Conservation (phyloP, 106 monocot species). For the Dioscorea alata region DNA sequence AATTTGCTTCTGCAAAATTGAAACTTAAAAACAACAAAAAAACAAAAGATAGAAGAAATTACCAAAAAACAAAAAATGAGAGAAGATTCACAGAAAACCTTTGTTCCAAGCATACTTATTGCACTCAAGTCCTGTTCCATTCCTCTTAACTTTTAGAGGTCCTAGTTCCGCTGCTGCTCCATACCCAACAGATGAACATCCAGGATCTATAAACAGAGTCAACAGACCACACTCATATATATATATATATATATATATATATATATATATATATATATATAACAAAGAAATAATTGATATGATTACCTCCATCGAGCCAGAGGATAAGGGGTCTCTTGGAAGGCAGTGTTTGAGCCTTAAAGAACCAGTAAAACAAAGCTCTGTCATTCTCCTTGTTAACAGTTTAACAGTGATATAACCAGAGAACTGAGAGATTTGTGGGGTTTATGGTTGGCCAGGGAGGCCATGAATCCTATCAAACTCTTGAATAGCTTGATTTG, state of each 20-base stretch:
- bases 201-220: slow-evolving; percentile 72
- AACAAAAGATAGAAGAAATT: background rate
- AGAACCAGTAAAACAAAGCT: slow-evolving; percentile 93
- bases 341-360: slow-evolving; percentile 57
- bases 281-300: background rate
- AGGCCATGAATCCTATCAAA: slow-evolving; percentile 43
- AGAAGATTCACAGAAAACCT: slow-evolving; percentile 20
- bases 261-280: too few relatives aligned
- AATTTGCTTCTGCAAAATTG: slow-evolving; percentile 57
- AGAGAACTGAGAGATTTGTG: slow-evolving; percentile 58
- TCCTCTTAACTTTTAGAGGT: slow-evolving; percentile 56
- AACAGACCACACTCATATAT: background rate
- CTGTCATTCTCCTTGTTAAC: slow-evolving; percentile 53
- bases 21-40: background rate
- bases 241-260: too few relatives aligned
- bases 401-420: slow-evolving; percentile 79
- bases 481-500: slow-evolving; percentile 6
- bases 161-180: slow-evolving; percentile 76
- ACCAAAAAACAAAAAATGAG: background rate
- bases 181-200: slow-evolving; percentile 88
- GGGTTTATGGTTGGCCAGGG: slow-evolving; percentile 58
- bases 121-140: slow-evolving; percentile 69
- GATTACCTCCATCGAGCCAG: slow-evolving; percentile 86
- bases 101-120: slow-evolving; percentile 80
- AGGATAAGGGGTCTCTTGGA: slow-evolving; percentile 67